These are phyloP conservation scores for Smallanthus sonchifolius DNA, from an alignment of 129 eudicot genomes.

Conservation along the genomic window DNA sequence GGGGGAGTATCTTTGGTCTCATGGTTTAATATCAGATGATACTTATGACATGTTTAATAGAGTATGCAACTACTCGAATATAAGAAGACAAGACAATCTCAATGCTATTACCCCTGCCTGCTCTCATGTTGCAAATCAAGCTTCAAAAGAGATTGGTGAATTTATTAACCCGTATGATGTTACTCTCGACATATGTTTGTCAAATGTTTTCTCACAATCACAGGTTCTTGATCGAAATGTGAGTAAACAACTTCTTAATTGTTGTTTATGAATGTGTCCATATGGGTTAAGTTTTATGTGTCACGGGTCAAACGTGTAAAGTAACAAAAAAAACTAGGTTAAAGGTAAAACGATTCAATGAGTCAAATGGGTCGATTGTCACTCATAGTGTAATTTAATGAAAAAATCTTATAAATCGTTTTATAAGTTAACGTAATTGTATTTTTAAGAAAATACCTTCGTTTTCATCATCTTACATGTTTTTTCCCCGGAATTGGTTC, in stretches of 20 bases:
- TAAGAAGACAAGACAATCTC: constrained; percentile 12
- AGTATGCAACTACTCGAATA: constrained; percentile 68
- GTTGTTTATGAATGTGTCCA: not conserved
- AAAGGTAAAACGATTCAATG: not conserved
- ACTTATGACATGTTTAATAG: constrained; percentile 45
- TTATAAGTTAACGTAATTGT: not conserved
- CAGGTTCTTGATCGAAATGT: constrained; percentile 7
- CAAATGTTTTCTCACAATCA: constrained; percentile 2
- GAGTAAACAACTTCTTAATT: not conserved
- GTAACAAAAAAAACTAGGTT: not conserved
- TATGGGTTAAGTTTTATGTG: not conserved
- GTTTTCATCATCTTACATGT: not conserved
- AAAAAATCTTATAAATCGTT: no score
- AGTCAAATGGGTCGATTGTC: not conserved
- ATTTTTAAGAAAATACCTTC: not conserved
- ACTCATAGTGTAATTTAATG: not conserved
- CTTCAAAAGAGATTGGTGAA: constrained; percentile 3
- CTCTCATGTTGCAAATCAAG: not conserved
- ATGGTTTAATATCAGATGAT: constrained; percentile 80
- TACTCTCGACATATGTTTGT: constrained; percentile 3
- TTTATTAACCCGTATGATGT: not conserved
- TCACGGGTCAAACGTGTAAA: not conserved
- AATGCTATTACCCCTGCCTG: not conserved
- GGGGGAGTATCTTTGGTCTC: constrained; percentile 80
- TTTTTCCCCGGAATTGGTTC: not conserved